phyloP scores from a whole-genome alignment of 768 basidiomycete genomes.

The Lyophyllum atratum region DNA sequence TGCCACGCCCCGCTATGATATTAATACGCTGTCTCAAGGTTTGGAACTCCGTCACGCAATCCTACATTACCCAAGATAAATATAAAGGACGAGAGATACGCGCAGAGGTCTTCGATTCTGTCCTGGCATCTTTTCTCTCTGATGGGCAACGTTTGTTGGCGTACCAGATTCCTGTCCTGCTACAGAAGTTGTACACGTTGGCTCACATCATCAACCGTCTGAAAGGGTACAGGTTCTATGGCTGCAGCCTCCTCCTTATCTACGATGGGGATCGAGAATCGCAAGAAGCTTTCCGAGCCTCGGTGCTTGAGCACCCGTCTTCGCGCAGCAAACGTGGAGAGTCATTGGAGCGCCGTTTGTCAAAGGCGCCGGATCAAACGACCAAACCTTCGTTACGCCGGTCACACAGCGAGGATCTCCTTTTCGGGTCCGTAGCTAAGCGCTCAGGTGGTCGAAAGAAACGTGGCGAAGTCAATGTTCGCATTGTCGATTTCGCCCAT shows the following conservation, averaged over 20 bases:
- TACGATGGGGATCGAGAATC: conserved; percentile 94
- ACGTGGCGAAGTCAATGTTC: conserved; percentile 91
- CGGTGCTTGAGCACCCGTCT: conserved; percentile 63
- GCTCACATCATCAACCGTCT: conserved; percentile 88
- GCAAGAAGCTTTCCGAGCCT: conserved; percentile 72
- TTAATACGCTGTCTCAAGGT: conserved; percentile 54
- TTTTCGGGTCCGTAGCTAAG: conserved; percentile 65
- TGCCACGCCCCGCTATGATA: background rate
- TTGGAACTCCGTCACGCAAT: conserved; percentile 84
- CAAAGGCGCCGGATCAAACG: conserved; percentile 42
- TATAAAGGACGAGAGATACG: conserved; percentile 92
- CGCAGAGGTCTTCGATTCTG: conserved; percentile 79
- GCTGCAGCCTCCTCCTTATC: conserved; percentile 93
- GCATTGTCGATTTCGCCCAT: conserved; percentile 98
- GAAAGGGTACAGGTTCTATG: conserved; percentile 97
- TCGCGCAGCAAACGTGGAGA: conserved; percentile 77
- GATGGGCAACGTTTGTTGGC: conserved; percentile 83
- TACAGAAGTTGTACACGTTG: conserved; percentile 92
- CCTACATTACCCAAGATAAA: conserved; percentile 94
- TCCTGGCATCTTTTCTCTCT: conserved; percentile 81
- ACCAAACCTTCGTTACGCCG: conserved; percentile 60
- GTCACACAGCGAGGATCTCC: conserved; percentile 78
- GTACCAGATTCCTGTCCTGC: conserved; percentile 89
- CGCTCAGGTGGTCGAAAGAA: conserved; percentile 67
- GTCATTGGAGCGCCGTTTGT: conserved; percentile 63